Percentiles rank a stretch among this genome's conserved stretches.
Conservation (phyloP, 768 basidiomycete species). For the Steccherinum ochraceum region DNA sequence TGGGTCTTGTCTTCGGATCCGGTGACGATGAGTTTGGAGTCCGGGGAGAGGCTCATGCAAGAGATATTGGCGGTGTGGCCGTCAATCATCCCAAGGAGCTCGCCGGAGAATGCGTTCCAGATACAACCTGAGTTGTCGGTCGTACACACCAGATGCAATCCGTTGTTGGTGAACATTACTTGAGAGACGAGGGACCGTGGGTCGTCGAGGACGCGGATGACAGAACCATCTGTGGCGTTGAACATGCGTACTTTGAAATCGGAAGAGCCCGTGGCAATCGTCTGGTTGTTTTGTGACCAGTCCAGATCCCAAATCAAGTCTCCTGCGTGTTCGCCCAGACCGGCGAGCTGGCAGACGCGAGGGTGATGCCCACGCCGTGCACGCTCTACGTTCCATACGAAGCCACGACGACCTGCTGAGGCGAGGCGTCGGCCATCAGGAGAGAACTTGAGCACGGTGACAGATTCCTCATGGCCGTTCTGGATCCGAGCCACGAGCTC, state of each 20-base stretch:
- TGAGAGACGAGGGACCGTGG: conserved; percentile 13
- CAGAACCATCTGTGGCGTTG: too few relatives aligned
- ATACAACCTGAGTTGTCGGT: conserved; percentile 6
- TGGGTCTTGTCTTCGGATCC: conserved; percentile 17
- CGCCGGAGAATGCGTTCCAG: conserved; percentile 12
- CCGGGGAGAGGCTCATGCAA: conserved; percentile 13
- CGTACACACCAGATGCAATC: conserved; percentile 10
- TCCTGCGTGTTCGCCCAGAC: conserved; percentile 9
- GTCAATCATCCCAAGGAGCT: not conserved
- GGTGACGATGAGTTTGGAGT: conserved; percentile 16
- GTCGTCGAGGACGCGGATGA: conserved; percentile 3
- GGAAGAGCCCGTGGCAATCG: conserved; percentile 16
- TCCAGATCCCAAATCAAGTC: conserved; percentile 8
- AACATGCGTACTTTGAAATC: conserved; percentile 18
- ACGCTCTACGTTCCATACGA: conserved; percentile 15
- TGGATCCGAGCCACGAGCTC: conserved; percentile 3
- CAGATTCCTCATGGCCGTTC: conserved; percentile 7
- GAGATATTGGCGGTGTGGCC: conserved; percentile 14
- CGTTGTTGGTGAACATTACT: conserved; percentile 34
- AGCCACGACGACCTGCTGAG: conserved; percentile 15
- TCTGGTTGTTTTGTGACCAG: conserved; percentile 17
- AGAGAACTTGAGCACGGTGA: conserved; percentile 19
- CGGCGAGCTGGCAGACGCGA: not conserved
- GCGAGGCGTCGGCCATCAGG: conserved; percentile 16
- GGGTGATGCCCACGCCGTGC: too few relatives aligned